Conservation (phyloP, 2,329 filamentous ascomycete species). For the Monosporascus sp. region DNA sequence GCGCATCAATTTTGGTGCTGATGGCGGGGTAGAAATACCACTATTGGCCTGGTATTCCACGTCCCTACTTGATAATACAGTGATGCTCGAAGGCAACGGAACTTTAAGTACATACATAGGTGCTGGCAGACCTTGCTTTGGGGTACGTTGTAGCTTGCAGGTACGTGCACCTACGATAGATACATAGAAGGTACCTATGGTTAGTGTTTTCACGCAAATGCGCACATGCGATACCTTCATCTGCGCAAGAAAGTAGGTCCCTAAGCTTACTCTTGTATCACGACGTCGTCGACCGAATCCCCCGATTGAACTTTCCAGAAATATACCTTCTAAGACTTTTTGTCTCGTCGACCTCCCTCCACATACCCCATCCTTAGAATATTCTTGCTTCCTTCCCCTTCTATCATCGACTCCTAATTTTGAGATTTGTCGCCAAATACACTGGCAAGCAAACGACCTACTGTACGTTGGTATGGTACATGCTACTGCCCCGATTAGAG, state of each 20-base stretch:
- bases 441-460: too few relatives aligned
- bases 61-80: background rate
- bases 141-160: too few relatives aligned
- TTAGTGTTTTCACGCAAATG: background rate
- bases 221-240: background rate
- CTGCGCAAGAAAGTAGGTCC: background rate
- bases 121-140: background rate
- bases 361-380: too few relatives aligned
- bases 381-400: too few relatives aligned
- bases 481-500: too few relatives aligned
- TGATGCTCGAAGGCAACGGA: background rate
- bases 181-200: background rate
- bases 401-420: too few relatives aligned
- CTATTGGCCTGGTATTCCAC: background rate
- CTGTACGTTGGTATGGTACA: too few relatives aligned
- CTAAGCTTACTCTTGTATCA: background rate
- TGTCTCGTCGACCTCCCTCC: too few relatives aligned
- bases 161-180: too few relatives aligned
- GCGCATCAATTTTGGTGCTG: too few relatives aligned
- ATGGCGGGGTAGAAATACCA: background rate
- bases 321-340: background rate
- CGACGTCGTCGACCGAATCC: too few relatives aligned
- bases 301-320: background rate
- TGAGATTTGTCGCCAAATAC: too few relatives aligned
- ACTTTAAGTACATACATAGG: background rate